phyloP scores from a whole-genome alignment of 1,284 basidiomycete species.

The Tremellales sp. region DNA sequence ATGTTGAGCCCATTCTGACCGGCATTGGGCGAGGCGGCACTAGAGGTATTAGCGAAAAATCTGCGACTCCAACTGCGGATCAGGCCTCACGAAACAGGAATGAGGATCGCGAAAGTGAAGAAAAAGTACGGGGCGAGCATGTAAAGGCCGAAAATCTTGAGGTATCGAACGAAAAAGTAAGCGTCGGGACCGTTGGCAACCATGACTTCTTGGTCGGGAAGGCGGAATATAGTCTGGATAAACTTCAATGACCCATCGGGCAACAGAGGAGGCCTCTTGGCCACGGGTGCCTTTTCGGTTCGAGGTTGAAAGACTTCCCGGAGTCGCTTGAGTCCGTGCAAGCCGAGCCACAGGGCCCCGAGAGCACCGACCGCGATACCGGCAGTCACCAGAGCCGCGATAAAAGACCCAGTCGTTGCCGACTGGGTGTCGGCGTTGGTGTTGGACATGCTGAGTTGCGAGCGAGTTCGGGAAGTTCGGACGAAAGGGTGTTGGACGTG shows the following conservation, averaged over 20 bases:
- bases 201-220: conserved; percentile 36
- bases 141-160: conserved; percentile 53
- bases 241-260: conserved; percentile 27
- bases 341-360: conserved; percentile 30
- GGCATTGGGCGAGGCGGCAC: conserved; percentile 48
- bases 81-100: conserved; percentile 40
- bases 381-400: conserved; percentile 44
- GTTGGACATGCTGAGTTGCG: conserved; percentile 39
- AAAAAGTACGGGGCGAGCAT: conserved; percentile 74
- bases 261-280: conserved; percentile 30
- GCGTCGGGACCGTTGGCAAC: conserved; percentile 83
- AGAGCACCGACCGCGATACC: conserved; percentile 39
- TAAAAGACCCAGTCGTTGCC: conserved; percentile 36
- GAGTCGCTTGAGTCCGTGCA: conserved; percentile 32
- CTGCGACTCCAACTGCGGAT: too few species aligned
- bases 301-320: conserved; percentile 42
- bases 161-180: conserved; percentile 83
- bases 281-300: conserved; percentile 34
- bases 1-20: conserved; percentile 62
- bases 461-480: too few species aligned
- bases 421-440: conserved; percentile 32
- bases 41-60: conserved; percentile 9
- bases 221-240: conserved; percentile 37
- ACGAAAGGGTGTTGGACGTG: too few species aligned
- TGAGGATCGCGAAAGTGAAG: conserved; percentile 52